A percentile compares a stretch with the other conserved stretches of the same genome.
Conservation (phyloP, 2,329 filamentous ascomycete genomes). For the Alternaria solani region DNA sequence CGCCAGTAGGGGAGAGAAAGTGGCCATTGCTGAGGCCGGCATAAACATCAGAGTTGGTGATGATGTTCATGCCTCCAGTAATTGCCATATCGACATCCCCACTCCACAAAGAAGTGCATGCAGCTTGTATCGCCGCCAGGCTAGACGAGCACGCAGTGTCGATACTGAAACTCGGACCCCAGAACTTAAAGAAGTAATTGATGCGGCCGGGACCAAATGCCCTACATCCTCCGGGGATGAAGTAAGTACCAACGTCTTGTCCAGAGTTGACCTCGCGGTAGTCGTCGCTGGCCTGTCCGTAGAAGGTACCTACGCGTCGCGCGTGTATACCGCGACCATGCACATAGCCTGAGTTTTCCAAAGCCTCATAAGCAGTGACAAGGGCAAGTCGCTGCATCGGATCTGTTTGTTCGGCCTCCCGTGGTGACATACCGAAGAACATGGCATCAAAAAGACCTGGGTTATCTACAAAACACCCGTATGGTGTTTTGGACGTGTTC, state of each 20-base stretch:
- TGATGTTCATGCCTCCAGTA: slow-evolving; percentile 36
- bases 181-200: slow-evolving; percentile 50
- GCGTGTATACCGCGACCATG: neutral
- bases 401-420: slow-evolving; percentile 37
- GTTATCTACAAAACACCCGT: neutral
- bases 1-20: slow-evolving; percentile 35
- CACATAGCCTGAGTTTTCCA: slow-evolving; percentile 36
- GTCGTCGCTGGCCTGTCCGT: slow-evolving; percentile 46
- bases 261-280: slow-evolving; percentile 30
- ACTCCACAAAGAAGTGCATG: slow-evolving; percentile 38
- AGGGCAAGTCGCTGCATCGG: slow-evolving; percentile 32
- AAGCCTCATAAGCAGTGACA: slow-evolving; percentile 37
- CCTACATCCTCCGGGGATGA: slow-evolving; percentile 61
- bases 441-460: slow-evolving; percentile 34
- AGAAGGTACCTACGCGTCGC: slow-evolving; percentile 45
- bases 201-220: slow-evolving; percentile 63
- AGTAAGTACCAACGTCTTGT: slow-evolving; percentile 61
- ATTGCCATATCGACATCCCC: slow-evolving; percentile 42
- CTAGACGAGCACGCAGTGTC: slow-evolving; percentile 51
- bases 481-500: neutral
- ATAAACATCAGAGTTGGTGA: slow-evolving; percentile 44
- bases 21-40: slow-evolving; percentile 30
- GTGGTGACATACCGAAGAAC: slow-evolving; percentile 43
- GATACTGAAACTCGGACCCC: slow-evolving; percentile 53
- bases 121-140: slow-evolving; percentile 39